Base-by-base conservation (phyloP, 2,329 filamentous ascomycete species). In the Talaromyces sp. region DNA sequence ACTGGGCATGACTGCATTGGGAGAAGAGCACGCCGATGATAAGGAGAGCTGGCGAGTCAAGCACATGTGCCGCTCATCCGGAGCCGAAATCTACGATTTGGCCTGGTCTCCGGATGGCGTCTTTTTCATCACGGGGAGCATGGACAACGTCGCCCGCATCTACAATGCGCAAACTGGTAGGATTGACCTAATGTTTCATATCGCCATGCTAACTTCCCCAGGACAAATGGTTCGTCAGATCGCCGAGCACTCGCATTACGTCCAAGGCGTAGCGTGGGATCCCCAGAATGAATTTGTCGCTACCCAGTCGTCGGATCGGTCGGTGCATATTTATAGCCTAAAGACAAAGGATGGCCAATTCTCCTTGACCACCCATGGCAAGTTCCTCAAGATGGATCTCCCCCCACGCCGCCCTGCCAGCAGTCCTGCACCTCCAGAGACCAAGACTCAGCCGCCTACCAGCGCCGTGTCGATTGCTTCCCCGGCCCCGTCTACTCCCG, bases 211-310 rank as follows among this genome's bases (percentile, higher is more conserved):
- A 24, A 46, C 24, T 14, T 4, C 4, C 27, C 4, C 52, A 86
- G 83, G 84, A 19, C 79, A 82, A 74, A 82, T 93, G 65, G 89
- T 97, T 61, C 89, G 93, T 62, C 93, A 97, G 74, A 96, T 98
- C 65, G 93, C 93, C 57, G 93, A 98, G 74, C 93, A 98, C 77
- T 96, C 91, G 70, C 95, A 99, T 75, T 99, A 97, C 74, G 95
- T 99, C 19, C 95, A 99, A 77, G 95, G 95, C 54, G 96, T 99
- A 8, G 90, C 95, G 4, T 99, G 95, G 96, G 96, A 99, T 78
- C 96, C 95, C 26, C 79, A 97, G 59, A 98, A 98, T 77, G 95
- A 99, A 78, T 99, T 93, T 74, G 93, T 99, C 62, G 95, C 95
- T 41, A 99, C 95, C 1, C 95, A 99, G 73, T 99, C 95, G 7